Conservation (phyloP, 148 eudicot genomes). For the Agrostemma githago region DNA sequence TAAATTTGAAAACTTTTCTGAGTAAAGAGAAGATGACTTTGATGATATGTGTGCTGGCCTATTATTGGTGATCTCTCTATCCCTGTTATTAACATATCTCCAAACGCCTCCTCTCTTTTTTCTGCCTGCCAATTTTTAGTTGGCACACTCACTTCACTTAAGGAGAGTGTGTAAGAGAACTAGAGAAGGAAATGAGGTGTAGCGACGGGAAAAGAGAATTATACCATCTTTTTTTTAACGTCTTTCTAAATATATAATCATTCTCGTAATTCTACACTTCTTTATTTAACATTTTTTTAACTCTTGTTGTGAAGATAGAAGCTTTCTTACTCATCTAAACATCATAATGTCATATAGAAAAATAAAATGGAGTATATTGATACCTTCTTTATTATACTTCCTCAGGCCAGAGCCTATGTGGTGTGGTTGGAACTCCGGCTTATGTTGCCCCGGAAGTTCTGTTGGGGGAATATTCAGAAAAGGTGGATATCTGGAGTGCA, state of each 20-base stretch:
- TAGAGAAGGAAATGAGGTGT: not conserved
- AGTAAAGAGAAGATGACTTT: not conserved
- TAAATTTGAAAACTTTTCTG: not conserved
- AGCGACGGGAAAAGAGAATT: not conserved
- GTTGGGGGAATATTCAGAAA: slow-evolving; percentile 44
- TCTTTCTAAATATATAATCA: not conserved
- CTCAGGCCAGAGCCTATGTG: slow-evolving; percentile 47
- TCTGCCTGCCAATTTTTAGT: not conserved
- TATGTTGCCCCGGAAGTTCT: slow-evolving; percentile 60
- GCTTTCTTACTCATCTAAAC: not conserved
- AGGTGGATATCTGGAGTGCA: slow-evolving; percentile 61
- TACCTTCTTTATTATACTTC: not conserved
- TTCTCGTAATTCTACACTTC: not conserved
- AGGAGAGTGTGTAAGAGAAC: not conserved
- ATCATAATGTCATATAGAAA: not conserved
- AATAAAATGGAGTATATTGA: not conserved
- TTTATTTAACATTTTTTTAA: not conserved
- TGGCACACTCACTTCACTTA: not conserved
- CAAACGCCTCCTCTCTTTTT: slow-evolving; percentile 1
- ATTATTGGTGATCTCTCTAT: not conserved
- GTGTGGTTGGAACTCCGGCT: slow-evolving; percentile 57
- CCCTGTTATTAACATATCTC: not conserved
- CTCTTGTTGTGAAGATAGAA: too few species aligned
- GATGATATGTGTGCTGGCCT: too few species aligned
- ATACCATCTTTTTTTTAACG: not conserved